These are phyloP conservation scores for Sordariomycetes sp. DNA, from an alignment of 2,329 filamentous ascomycete genomes.

Conservation along the genomic window DNA sequence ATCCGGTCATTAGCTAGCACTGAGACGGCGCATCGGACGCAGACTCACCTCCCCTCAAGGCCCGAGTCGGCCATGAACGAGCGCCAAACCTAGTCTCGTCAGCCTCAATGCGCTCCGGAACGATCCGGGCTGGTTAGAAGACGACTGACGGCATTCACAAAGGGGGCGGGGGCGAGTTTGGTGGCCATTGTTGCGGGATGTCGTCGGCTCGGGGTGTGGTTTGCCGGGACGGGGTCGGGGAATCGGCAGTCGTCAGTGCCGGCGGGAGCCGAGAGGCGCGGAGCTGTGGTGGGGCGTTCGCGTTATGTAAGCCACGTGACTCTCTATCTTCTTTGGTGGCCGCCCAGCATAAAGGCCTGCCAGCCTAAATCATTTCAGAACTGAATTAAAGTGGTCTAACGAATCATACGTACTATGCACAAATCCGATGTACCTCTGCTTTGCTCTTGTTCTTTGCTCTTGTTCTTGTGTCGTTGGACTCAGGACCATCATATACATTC, in stretches of 20 bases:
- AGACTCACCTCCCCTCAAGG: slow-evolving; percentile 68
- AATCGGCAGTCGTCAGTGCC: neutral
- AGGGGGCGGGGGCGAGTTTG: slow-evolving; percentile 5
- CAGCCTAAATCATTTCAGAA: no score
- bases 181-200: neutral
- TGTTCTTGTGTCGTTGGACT: no score
- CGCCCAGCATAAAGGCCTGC: no score
- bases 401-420: no score
- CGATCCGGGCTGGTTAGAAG: neutral
- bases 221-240: neutral
- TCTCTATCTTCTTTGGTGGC: no score
- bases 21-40: neutral
- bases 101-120: neutral
- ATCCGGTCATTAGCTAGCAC: neutral
- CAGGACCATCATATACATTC: no score
- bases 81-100: slow-evolving; percentile 57
- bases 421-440: no score
- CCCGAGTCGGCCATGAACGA: slow-evolving; percentile 81
- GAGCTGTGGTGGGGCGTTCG: no score
- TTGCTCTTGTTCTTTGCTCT: no score
- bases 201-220: neutral
- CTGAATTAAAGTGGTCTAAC: no score
- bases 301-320: no score
- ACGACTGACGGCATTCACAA: slow-evolving; percentile 43
- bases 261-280: no score